A percentile compares a stretch with the other conserved stretches of the same genome.
Conservation (phyloP, 1,284 basidiomycete genomes). For the Retiboletus flavoniger region DNA sequence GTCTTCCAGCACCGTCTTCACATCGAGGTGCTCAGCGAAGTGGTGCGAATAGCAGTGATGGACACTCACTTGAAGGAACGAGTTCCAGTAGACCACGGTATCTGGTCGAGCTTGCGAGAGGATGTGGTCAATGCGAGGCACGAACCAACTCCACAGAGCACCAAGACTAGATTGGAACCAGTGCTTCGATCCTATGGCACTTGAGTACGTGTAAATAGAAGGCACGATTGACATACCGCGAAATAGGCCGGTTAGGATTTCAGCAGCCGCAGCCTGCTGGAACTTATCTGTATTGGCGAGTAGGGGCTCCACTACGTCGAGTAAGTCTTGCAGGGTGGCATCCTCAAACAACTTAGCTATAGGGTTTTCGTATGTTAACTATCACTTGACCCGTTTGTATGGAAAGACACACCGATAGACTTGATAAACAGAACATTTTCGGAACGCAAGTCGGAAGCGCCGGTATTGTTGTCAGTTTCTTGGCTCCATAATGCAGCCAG, state of each 20-base stretch:
- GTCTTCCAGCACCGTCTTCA: slow-evolving; percentile 44
- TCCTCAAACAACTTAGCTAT: slow-evolving; percentile 68
- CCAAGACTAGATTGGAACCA: slow-evolving; percentile 70
- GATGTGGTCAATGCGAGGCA: slow-evolving; percentile 65
- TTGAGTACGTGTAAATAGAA: slow-evolving; percentile 7
- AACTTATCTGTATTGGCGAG: slow-evolving; percentile 78
- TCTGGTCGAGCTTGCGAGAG: slow-evolving; percentile 83
- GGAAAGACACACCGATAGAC: slow-evolving; percentile 52
- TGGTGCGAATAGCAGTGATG: background rate
- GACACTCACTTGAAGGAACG: slow-evolving; percentile 52
- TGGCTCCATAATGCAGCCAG: slow-evolving; percentile 68
- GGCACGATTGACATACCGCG: slow-evolving; percentile 45
- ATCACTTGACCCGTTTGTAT: background rate
- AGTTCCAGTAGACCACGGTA: slow-evolving; percentile 75
- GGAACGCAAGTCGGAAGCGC: slow-evolving; percentile 54
- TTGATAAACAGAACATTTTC: slow-evolving; percentile 72
- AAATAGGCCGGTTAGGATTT: slow-evolving; percentile 77
- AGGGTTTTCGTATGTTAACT: slow-evolving; percentile 8
- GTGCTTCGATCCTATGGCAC: slow-evolving; percentile 77
- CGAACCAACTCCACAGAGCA: slow-evolving; percentile 81
- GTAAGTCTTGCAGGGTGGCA: slow-evolving; percentile 51
- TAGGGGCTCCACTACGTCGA: slow-evolving; percentile 58
- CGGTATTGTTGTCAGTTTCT: slow-evolving; percentile 58
- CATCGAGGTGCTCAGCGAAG: slow-evolving; percentile 8
- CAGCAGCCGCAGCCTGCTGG: slow-evolving; percentile 89